phyloP scores from a whole-genome alignment of 495 filamentous ascomycete species.

The Baudoinia panamericana region DNA sequence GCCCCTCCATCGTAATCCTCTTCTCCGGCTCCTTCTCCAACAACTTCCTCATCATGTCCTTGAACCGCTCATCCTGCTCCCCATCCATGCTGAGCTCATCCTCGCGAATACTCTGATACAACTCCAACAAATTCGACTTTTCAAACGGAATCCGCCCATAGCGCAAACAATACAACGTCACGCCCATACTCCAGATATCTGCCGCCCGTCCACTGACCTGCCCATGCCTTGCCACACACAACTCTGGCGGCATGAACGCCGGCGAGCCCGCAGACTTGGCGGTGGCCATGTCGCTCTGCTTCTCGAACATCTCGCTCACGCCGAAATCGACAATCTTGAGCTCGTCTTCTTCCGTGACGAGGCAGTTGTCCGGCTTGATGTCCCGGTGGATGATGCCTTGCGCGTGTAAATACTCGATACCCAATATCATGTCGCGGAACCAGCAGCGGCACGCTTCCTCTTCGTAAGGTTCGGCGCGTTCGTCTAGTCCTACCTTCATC shows the following conservation, averaged over 20 bases:
- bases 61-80: slow-evolving; percentile 28
- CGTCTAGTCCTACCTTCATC: slow-evolving; percentile 89
- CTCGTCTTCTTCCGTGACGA: slow-evolving; percentile 79
- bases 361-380: slow-evolving; percentile 94
- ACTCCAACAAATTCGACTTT: slow-evolving; percentile 59
- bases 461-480: slow-evolving; percentile 68
- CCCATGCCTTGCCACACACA: slow-evolving; percentile 81
- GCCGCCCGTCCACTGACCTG: slow-evolving; percentile 78
- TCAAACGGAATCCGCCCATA: slow-evolving; percentile 84
- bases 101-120: slow-evolving; percentile 76
- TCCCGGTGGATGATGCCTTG: slow-evolving; percentile 94
- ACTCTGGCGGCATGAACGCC: slow-evolving; percentile 85
- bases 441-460: slow-evolving; percentile 74
- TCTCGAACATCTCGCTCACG: slow-evolving; percentile 96
- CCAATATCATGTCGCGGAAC: slow-evolving; percentile 92
- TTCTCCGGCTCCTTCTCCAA: slow-evolving; percentile 46
- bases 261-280: slow-evolving; percentile 91
- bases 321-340: slow-evolving; percentile 97
- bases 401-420: slow-evolving; percentile 90
- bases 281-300: slow-evolving; percentile 75
- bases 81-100: slow-evolving; percentile 39
- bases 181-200: slow-evolving; percentile 98
- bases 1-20: slow-evolving; percentile 65
- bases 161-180: slow-evolving; percentile 82
- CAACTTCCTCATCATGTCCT: slow-evolving; percentile 26